Evolutionary conservation across 805 yeast genomes (phyloP), one percentile per base, ranked within the genome.

Genomic region (Wickerhamiella spandovensis): DNA sequence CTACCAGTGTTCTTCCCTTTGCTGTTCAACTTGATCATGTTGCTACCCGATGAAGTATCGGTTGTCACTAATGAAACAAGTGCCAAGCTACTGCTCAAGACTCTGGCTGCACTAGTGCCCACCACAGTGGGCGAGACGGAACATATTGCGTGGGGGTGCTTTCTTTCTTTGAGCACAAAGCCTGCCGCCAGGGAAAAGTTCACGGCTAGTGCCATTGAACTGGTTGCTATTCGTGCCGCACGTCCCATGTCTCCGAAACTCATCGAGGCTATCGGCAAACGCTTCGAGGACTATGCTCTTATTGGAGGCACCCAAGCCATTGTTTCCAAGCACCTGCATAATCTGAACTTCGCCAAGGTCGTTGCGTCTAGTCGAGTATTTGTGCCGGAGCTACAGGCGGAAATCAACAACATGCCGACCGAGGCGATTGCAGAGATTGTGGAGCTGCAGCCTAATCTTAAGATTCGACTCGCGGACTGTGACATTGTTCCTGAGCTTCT

Each of bases 71-170:
- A 35, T n/a, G 45, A 43, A 3, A 21, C 45, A 8, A 23, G 28
- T 9, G 45, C 45, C 2, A 39, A 51, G 2, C 51, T 46, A 15
- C 42, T 57, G 23, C 47, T 43, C 47, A 49, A 49, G 37, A 52
- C 56, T 0, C 28, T 57, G 22, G 50, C 48, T 28, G 54, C 52
- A 32, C 53, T 35, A 5, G 55, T 52, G 1, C 44, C 51, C 25
- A 30, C 28, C 9, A 18, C 51, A 2, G 44, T 44, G 8, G 51
- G 52, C 17, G 54, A 55, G 21, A 24, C 44, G 2, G 61, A 56
- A 43, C 47, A 48, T 7, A 52, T 58, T 9, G 54, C 51, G 5
- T 59, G 63, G 63, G 62, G 63, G 7, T 58, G 61, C 43, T 57
- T 52, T 32, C 47, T 58, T 1, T 52, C 61, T 1, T 44, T 59